These are phyloP conservation scores for Taxawa tesnikishii DNA, from an alignment of 2,329 filamentous ascomycete species.

Conservation along the genomic window DNA sequence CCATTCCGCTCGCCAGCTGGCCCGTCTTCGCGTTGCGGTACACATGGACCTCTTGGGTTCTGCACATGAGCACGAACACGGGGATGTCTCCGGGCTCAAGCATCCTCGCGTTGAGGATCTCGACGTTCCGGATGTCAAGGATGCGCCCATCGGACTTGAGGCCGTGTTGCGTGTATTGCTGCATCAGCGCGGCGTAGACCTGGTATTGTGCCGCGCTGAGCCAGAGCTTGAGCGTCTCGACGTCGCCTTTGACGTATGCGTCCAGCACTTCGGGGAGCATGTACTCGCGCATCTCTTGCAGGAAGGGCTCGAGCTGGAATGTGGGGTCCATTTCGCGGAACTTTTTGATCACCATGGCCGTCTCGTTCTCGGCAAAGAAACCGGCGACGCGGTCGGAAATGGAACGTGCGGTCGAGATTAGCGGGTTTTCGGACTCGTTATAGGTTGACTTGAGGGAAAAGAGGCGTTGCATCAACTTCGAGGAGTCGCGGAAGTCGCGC, in stretches of 20 bases:
- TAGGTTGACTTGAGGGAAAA: slow-evolving; percentile 80
- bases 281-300: slow-evolving; percentile 92
- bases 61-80: slow-evolving; percentile 92
- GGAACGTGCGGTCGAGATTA: slow-evolving; percentile 83
- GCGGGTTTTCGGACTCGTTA: slow-evolving; percentile 92
- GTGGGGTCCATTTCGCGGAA: slow-evolving; percentile 90
- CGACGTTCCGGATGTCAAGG: slow-evolving; percentile 87
- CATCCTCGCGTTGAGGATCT: slow-evolving; percentile 70
- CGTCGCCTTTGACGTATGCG: slow-evolving; percentile 93
- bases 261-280: slow-evolving; percentile 95
- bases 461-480: slow-evolving; percentile 74
- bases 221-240: slow-evolving; percentile 85
- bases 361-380: slow-evolving; percentile 98
- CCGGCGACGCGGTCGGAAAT: slow-evolving; percentile 88
- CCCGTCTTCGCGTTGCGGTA: slow-evolving; percentile 86
- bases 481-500: slow-evolving; percentile 86
- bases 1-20: slow-evolving; percentile 89
- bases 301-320: slow-evolving; percentile 90
- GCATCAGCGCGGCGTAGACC: slow-evolving; percentile 90
- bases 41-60: slow-evolving; percentile 95
- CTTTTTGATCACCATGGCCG: slow-evolving; percentile 93
- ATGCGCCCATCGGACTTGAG: slow-evolving; percentile 92
- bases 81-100: slow-evolving; percentile 79
- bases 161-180: slow-evolving; percentile 88
- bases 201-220: slow-evolving; percentile 92